phyloP scores from a whole-genome alignment of 345 rosid species.

The Syzygium aqueum region DNA sequence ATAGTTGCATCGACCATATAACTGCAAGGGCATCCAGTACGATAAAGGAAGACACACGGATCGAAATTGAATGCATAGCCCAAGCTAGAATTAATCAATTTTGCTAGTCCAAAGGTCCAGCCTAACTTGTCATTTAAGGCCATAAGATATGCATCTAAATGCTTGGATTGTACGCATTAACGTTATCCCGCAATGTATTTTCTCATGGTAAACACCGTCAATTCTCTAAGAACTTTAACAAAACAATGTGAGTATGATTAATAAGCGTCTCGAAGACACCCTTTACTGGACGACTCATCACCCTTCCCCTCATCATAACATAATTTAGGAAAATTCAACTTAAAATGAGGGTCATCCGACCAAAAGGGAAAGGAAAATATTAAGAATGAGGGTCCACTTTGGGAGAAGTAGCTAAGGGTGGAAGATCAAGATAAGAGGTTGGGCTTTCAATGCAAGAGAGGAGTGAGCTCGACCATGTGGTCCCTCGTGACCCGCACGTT shows the following conservation, averaged over 20 bases:
- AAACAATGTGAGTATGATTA: neutral
- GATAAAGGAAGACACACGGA: neutral
- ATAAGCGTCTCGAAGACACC: neutral
- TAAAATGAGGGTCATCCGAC: neutral
- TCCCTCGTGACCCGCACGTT: conserved; percentile 42
- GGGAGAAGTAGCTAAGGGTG: neutral
- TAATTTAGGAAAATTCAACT: neutral
- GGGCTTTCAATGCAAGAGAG: conserved; percentile 6
- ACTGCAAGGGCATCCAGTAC: neutral
- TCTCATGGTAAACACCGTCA: neutral
- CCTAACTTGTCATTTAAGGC: neutral
- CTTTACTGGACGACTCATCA: fast-evolving
- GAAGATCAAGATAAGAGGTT: neutral
- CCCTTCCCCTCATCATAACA: neutral
- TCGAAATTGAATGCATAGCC: neutral
- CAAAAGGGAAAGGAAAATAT: too few relatives aligned
- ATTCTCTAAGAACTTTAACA: neutral
- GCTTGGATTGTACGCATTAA: fast-evolving
- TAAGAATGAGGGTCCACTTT: neutral
- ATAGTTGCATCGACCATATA: neutral
- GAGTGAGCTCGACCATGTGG: conserved; percentile 26
- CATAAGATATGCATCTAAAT: neutral
- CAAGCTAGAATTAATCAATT: neutral
- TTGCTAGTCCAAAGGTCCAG: neutral
- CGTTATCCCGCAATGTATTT: neutral